Percentiles rank a stretch among this genome's conserved stretches.
These are phyloP conservation scores for Dioscorea dumetorum DNA, from an alignment of 106 monocot genomes.

Conservation along the genomic window DNA sequence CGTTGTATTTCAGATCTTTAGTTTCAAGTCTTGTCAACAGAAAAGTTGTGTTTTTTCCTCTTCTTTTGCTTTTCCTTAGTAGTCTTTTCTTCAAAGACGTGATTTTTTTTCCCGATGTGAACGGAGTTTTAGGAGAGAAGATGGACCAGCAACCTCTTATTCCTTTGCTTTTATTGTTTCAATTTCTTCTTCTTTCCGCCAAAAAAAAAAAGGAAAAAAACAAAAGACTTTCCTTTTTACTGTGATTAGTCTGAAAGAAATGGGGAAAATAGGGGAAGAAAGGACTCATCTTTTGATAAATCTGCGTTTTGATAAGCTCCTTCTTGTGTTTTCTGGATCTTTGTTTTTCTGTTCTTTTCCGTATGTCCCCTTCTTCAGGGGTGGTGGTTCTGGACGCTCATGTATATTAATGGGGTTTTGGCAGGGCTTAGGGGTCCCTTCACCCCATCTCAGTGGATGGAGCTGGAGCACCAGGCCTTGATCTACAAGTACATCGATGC, in stretches of 20 bases:
- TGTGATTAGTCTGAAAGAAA: constrained; percentile 1
- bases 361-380: constrained; percentile 12
- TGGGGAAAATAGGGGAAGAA: neutral
- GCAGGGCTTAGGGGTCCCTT: constrained; percentile 50
- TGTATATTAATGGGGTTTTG: constrained; percentile 36
- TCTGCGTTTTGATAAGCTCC: neutral
- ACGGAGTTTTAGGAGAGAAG: neutral
- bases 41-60: constrained; percentile 10
- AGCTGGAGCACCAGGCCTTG: constrained; percentile 75
- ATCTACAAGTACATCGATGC: constrained; percentile 78
- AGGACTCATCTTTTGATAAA: neutral
- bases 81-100: constrained; percentile 25
- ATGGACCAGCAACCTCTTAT: too few species aligned
- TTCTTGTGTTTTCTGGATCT: too few species aligned
- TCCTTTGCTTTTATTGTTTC: neutral
- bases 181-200: constrained; percentile 1
- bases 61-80: constrained; percentile 15
- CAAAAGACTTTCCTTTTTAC: constrained; percentile 1
- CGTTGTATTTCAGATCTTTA: constrained; percentile 4
- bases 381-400: constrained; percentile 23
- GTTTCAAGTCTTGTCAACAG: constrained; percentile 37
- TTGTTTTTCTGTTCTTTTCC: neutral
- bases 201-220: constrained; percentile 6
- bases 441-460: constrained; percentile 93
- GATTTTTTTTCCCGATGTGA: constrained; percentile 2